Base-by-base conservation (phyloP, 1,284 basidiomycete genomes). In the Phellopilus nigrolimitatus region DNA sequence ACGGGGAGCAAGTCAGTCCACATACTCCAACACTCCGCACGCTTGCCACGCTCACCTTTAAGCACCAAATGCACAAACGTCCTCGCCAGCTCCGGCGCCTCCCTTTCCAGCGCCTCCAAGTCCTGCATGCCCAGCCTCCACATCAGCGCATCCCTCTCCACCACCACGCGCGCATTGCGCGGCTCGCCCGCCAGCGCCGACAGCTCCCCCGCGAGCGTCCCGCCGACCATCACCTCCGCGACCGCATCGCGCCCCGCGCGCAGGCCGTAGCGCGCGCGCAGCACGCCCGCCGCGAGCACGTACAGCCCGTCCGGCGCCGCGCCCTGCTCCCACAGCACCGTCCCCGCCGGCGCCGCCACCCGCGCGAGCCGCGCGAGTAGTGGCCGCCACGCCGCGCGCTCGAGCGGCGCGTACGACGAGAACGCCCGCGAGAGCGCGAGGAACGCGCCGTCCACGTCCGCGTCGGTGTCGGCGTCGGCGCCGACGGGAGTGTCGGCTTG, bases 181-280 rank as follows among this genome's bases (percentile, higher is more conserved):
- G 78, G 73, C 34, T 84, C 74, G 13, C 82, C 82, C 6, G 89
- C 83, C 21, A 97, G 69, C 31, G 86, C 87, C 0, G 88, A 86
- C 49, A 97, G 68, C 66, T 97, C 94, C 1, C 94, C 94, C 2
- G 93, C 91, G 4, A 95, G 71, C 0, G 91, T 91, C 1, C 92
- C 93, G 1, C 92, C 84, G 0, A 95, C 90, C 93, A 95, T 97
- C 3, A 86, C 89, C 68, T 92, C 90, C 61, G 89, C 84, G 41
- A 91, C 80, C 8, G 70, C 66, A 24, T 78, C 76, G 5, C 76
- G 71, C 57, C 86, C 79, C 47, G 84, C 80, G 8, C 81, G 79
- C 63, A 92, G 93, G 46, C 71, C 68, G 66, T 95, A 95, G 13
- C 78, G 78, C 0, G 93, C 93, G 10, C 88, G 76, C 33, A 97